Evolutionary conservation across 1,284 basidiomycete species (phyloP), one percentile per base, ranked within the genome.

Genomic region (Albatrellus sp.): DNA sequence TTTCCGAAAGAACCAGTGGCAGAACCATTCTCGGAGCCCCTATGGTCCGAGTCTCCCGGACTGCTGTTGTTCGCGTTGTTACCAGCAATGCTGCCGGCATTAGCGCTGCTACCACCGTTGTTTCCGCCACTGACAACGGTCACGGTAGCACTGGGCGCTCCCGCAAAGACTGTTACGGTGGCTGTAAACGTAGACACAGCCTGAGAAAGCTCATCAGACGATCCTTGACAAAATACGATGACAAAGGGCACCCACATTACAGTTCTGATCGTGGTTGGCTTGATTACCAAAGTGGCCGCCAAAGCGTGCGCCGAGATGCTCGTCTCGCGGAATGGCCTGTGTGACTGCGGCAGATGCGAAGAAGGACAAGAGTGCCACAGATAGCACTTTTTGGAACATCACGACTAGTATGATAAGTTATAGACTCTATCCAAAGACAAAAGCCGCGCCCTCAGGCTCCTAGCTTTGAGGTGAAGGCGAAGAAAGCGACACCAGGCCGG

Each of bases 401-500:
- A 51, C 49, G 54, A 54, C 52, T 50, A 42, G 51, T 40, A 47
- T 36, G 8, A 40, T 29, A 39, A 42, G 45, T 34, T 31, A 28
- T 29, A 44, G 14, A 37, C 50, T 48, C n/a, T 44, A 44, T 30
- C 44, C 48, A 52, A 48, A 28, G 57, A 53, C 46, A 54, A 57
- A 57, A 48, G 52, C 44, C 41, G 46, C 51, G 55, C 54, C 49
- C 49, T 52, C 32, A 48, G 51, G 54, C 56, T 55, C 54, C 49
- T 46, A 52, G 40, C 37, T 12, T 44, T 42, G 32, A 40, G 41
- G 44, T 47, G 37, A 52, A 48, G 48, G 43, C 49, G 52, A 56
- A 47, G 40, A 44, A 55, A 56, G 57, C 58, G 60, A 62, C 60
- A 55, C 60, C 60, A 57, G 63, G 56, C 60, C 60, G 54, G 54